These are phyloP conservation scores for Candida insectorum DNA, from an alignment of 805 yeast species.

Conservation along the genomic window DNA sequence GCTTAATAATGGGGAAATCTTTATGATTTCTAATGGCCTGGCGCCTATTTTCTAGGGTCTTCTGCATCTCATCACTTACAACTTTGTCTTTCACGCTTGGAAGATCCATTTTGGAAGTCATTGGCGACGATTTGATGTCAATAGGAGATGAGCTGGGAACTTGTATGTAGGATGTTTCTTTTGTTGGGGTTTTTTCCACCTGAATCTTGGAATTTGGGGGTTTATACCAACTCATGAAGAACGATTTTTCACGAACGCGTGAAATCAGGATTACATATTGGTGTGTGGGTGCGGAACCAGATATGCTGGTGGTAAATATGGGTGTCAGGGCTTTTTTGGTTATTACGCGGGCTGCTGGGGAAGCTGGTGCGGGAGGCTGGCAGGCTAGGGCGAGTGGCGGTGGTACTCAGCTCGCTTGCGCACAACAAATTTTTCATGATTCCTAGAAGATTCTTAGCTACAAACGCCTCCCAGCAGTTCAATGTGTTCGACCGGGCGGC, in stretches of 20 bases:
- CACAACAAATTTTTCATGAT: neutral
- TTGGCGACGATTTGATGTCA: conserved; percentile 24
- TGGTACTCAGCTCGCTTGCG: too few species aligned
- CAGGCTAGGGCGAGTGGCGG: too few species aligned
- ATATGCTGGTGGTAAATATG: too few species aligned
- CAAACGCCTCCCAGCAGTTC: conserved; percentile 25
- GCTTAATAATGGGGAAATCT: conserved; percentile 35
- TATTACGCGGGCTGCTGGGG: too few species aligned
- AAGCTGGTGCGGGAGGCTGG: too few species aligned
- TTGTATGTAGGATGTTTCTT: conserved; percentile 23
- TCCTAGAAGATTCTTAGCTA: conserved; percentile 21
- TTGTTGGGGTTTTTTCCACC: conserved; percentile 18
- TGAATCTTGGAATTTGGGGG: conserved; percentile 13
- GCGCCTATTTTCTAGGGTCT: conserved; percentile 30
- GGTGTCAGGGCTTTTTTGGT: too few species aligned
- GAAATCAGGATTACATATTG: neutral
- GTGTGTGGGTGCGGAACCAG: neutral
- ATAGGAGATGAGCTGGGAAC: conserved; percentile 43
- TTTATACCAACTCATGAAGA: conserved; percentile 13
- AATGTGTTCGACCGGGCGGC: conserved; percentile 57
- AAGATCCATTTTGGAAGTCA: conserved; percentile 4
- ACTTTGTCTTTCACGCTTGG: conserved; percentile 13
- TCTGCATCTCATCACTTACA: conserved; percentile 18
- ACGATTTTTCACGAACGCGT: neutral
- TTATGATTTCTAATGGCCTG: conserved; percentile 36